phyloP scores from a whole-genome alignment of 148 eudicot genomes.

The Fallopia convolvulus region DNA sequence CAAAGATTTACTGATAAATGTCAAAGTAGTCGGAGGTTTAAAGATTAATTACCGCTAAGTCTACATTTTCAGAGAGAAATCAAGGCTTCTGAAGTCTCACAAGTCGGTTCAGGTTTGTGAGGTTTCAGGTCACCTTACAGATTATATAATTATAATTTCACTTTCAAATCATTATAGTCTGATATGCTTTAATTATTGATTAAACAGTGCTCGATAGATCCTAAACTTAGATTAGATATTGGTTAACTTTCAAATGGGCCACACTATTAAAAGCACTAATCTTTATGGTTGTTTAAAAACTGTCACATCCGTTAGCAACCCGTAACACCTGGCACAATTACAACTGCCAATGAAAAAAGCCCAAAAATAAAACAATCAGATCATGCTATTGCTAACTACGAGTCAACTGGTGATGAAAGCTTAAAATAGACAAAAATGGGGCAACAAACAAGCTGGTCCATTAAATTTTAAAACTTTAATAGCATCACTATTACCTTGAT shows the following conservation, averaged over 20 bases:
- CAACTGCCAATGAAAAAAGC: not conserved
- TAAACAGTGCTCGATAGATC: not conserved
- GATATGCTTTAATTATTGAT: not conserved
- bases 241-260: not conserved
- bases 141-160: no score
- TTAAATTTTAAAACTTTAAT: not conserved
- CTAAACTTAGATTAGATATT: not conserved
- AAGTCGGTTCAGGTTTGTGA: no score
- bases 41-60: no score
- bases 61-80: no score
- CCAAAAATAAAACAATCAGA: not conserved
- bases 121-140: no score
- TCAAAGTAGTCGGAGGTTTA: no score
- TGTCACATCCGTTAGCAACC: conserved; percentile 1
- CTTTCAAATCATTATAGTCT: not conserved
- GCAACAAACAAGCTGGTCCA: conserved; percentile 9
- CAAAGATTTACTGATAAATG: no score
- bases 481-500: conserved; percentile 4
- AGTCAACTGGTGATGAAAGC: conserved; percentile 4
- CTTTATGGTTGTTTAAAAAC: not conserved
- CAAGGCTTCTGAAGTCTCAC: no score
- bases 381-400: not conserved
- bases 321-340: conserved; percentile 3
- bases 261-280: not conserved
- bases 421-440: conserved; percentile 5